Conservation (phyloP, 2,329 filamentous ascomycete genomes). For the Metarhizium humberi region DNA sequence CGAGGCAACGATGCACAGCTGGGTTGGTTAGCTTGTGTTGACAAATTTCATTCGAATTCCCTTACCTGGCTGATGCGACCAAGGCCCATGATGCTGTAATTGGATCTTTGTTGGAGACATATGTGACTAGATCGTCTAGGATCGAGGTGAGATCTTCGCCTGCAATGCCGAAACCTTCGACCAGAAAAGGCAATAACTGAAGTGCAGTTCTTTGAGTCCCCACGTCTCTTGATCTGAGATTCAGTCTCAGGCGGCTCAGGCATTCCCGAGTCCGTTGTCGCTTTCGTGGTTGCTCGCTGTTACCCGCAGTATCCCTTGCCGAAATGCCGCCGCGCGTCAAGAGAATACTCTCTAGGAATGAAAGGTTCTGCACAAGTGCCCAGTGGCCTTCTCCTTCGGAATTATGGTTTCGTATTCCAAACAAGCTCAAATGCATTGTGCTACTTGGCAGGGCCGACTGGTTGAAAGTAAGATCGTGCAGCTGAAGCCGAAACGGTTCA, state of each 20-base stretch:
- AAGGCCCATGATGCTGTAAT: constrained; percentile 71
- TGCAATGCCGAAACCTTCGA: constrained; percentile 35
- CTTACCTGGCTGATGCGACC: constrained; percentile 68
- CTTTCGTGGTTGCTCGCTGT: constrained; percentile 42
- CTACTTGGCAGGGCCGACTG: constrained; percentile 31
- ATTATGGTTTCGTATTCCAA: constrained; percentile 45
- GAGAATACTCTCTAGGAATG: constrained; percentile 44
- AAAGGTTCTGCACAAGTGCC: constrained; percentile 49
- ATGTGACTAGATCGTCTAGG: constrained; percentile 46
- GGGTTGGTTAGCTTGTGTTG: constrained; percentile 11
- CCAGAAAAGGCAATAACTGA: constrained; percentile 49
- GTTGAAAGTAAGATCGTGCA: constrained; percentile 64
- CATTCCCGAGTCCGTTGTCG: constrained; percentile 34
- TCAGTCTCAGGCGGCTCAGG: constrained; percentile 37
- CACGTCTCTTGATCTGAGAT: constrained; percentile 34
- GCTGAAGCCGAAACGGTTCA: constrained; percentile 61
- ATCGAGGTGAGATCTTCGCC: constrained; percentile 44
- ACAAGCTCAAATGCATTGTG: constrained; percentile 38
- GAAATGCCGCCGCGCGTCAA: constrained; percentile 16
- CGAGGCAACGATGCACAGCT: constrained; percentile 21
- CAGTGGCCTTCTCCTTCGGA: constrained; percentile 49
- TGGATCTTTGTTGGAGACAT: constrained; percentile 61
- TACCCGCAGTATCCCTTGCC: constrained; percentile 15
- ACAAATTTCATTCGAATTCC: constrained; percentile 11
- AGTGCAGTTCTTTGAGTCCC: constrained; percentile 41